A percentile compares a stretch with the other conserved stretches of the same genome.
Evolutionary conservation across 2,329 filamentous ascomycete genomes (phyloP).

Genomic region (Xylariaceae sp.): DNA sequence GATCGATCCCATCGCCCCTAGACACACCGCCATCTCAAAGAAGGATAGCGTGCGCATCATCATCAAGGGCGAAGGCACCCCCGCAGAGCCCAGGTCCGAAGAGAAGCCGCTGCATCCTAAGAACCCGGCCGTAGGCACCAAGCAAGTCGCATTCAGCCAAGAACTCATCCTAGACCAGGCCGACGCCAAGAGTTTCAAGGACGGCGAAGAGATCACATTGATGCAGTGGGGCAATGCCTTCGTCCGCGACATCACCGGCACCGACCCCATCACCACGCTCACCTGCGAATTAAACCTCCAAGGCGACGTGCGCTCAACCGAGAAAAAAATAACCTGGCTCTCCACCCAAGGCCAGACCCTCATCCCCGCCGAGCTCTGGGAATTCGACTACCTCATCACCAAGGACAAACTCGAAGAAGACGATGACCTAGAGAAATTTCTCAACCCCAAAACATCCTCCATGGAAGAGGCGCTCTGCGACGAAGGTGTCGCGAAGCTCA

Average conservation of each 20-base stretch:
- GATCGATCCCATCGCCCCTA: slow-evolving; percentile 69
- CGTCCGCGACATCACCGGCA: slow-evolving; percentile 59
- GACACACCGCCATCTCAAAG: slow-evolving; percentile 66
- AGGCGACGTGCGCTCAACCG: slow-evolving; percentile 89
- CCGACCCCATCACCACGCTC: slow-evolving; percentile 59
- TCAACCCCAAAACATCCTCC: slow-evolving; percentile 70
- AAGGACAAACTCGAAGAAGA: slow-evolving; percentile 92
- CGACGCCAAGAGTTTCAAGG: slow-evolving; percentile 74
- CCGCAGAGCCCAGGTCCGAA: slow-evolving; percentile 56
- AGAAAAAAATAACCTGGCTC: slow-evolving; percentile 96
- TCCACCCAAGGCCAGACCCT: slow-evolving; percentile 69
- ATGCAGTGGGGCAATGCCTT: slow-evolving; percentile 96
- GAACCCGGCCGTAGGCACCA: slow-evolving; percentile 76
- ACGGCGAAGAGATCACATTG: slow-evolving; percentile 86
- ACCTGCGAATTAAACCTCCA: slow-evolving; percentile 84
- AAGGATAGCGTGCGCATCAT: slow-evolving; percentile 66
- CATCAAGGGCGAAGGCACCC: slow-evolving; percentile 63
- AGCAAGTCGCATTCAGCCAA: slow-evolving; percentile 75
- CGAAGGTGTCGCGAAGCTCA: slow-evolving; percentile 69
- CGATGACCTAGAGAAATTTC: slow-evolving; percentile 75
- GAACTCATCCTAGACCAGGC: slow-evolving; percentile 78
- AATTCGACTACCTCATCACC: slow-evolving; percentile 91
- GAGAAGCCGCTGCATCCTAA: slow-evolving; percentile 86
- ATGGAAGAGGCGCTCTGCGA: slow-evolving; percentile 73
- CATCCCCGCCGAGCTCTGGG: slow-evolving; percentile 77